Evolutionary conservation across 768 basidiomycete genomes (phyloP).

Genomic region (Leccinum olivaceopallidum): DNA sequence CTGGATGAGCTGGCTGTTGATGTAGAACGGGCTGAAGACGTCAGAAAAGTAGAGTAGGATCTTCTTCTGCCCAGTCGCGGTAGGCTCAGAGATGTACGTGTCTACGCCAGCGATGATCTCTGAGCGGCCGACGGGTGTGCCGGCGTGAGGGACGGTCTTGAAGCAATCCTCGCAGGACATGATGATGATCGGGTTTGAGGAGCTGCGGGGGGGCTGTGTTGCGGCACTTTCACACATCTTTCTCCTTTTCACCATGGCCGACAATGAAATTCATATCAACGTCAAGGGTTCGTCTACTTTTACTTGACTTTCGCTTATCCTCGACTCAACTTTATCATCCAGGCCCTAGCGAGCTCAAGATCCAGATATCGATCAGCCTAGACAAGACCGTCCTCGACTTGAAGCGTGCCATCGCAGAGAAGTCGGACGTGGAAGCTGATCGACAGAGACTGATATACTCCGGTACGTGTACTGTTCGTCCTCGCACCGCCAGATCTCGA

Average conservation of each 20-base stretch:
- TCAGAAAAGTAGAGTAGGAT: slow-evolving; percentile 61
- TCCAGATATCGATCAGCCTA: slow-evolving; percentile 77
- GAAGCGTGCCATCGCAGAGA: slow-evolving; percentile 84
- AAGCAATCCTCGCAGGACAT: slow-evolving; percentile 55
- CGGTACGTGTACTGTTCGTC: slow-evolving; percentile 45
- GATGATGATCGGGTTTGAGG: slow-evolving; percentile 13
- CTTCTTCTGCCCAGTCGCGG: slow-evolving; percentile 34
- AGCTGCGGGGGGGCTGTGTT: slow-evolving; percentile 12
- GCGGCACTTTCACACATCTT: neutral
- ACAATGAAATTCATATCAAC: slow-evolving; percentile 63
- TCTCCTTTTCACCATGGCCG: slow-evolving; percentile 47
- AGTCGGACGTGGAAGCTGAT: slow-evolving; percentile 84
- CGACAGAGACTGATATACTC: slow-evolving; percentile 92
- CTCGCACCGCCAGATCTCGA: neutral
- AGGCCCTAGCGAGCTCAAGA: slow-evolving; percentile 93
- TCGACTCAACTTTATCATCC: neutral
- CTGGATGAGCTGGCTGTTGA: slow-evolving; percentile 60
- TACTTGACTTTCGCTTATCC: neutral
- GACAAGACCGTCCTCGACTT: slow-evolving; percentile 89
- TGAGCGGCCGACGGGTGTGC: slow-evolving; percentile 43
- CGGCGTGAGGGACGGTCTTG: slow-evolving; percentile 50
- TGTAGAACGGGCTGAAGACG: slow-evolving; percentile 57
- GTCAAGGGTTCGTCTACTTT: slow-evolving; percentile 55
- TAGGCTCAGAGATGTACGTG: slow-evolving; percentile 57
- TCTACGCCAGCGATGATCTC: slow-evolving; percentile 38